These are phyloP conservation scores for Astrephomene gubernaculifera DNA, from an alignment of 139 green algal species.

Conservation along the genomic window DNA sequence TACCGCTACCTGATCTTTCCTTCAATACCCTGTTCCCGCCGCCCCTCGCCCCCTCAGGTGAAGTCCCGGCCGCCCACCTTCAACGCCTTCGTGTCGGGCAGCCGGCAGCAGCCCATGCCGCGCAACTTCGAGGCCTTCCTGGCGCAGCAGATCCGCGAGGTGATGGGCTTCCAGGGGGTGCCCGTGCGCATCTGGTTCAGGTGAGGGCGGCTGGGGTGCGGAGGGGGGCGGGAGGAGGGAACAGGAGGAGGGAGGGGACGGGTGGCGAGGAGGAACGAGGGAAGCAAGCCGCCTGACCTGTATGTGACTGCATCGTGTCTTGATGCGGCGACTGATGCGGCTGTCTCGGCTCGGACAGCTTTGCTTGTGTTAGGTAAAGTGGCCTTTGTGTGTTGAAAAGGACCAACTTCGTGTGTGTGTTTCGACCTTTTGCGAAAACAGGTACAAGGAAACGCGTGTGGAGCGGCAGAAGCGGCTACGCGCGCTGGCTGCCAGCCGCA, in stretches of 20 bases:
- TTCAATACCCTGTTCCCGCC: not conserved
- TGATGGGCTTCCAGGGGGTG: slow-evolving; percentile 64
- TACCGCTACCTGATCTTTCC: not conserved
- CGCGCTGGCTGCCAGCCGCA: not conserved
- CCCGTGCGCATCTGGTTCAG: slow-evolving; percentile 69
- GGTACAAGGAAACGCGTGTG: not conserved
- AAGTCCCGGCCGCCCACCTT: slow-evolving; percentile 85
- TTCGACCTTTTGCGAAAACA: not conserved
- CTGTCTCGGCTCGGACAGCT: not conserved
- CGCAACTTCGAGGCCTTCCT: slow-evolving; percentile 56
- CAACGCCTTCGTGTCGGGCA: slow-evolving; percentile 70
- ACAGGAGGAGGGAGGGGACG: not conserved
- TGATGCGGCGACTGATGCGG: not conserved
- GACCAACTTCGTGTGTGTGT: too few relatives aligned
- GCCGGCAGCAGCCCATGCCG: not conserved
- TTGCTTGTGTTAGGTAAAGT: not conserved
- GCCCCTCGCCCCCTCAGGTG: slow-evolving; percentile 51
- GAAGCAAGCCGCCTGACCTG: not conserved
- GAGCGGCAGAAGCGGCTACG: not conserved
- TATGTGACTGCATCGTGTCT: not conserved
- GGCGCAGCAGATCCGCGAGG: slow-evolving; percentile 57
- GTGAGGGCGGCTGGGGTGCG: slow-evolving; percentile 15
- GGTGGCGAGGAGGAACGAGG: not conserved
- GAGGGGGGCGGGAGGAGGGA: not conserved
- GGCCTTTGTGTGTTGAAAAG: not conserved